Conservation (phyloP, 257 asterid species). For the Rubia yunnanensis region DNA sequence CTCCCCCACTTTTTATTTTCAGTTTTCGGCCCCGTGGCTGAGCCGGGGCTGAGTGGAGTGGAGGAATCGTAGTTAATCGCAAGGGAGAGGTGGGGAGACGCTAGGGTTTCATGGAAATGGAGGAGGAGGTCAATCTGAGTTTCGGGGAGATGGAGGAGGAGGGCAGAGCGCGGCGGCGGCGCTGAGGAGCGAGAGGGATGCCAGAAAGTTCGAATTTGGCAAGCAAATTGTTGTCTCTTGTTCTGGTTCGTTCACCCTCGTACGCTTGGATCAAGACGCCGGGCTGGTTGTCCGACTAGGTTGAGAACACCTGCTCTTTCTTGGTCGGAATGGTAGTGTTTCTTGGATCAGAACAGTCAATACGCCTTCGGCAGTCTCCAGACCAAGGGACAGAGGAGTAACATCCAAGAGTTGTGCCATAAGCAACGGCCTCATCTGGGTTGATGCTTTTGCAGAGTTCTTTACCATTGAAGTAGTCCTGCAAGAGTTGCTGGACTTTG, state of each 20-base stretch:
- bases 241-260: constrained; percentile 35
- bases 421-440: constrained; percentile 39
- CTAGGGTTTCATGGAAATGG: too few species aligned
- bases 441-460: constrained; percentile 41
- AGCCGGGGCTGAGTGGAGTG: too few species aligned
- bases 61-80: too few species aligned
- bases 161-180: too few species aligned
- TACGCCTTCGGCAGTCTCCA: constrained; percentile 38
- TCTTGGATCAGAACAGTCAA: constrained; percentile 32
- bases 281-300: constrained; percentile 38
- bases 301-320: constrained; percentile 38
- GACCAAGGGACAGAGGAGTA: constrained; percentile 30
- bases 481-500: constrained; percentile 32
- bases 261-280: constrained; percentile 34
- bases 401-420: constrained; percentile 34
- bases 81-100: too few species aligned
- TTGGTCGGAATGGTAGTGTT: constrained; percentile 35
- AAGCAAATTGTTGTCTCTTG: constrained; percentile 28
- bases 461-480: constrained; percentile 34
- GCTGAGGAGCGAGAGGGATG: constrained; percentile 41
- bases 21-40: too few species aligned
- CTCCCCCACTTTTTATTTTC: too few species aligned
- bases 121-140: too few species aligned
- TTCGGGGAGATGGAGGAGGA: too few species aligned
- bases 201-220: constrained; percentile 40